Base-by-base conservation (phyloP, 2,329 filamentous ascomycete species). In the Chrysosporium keratinophilum region DNA sequence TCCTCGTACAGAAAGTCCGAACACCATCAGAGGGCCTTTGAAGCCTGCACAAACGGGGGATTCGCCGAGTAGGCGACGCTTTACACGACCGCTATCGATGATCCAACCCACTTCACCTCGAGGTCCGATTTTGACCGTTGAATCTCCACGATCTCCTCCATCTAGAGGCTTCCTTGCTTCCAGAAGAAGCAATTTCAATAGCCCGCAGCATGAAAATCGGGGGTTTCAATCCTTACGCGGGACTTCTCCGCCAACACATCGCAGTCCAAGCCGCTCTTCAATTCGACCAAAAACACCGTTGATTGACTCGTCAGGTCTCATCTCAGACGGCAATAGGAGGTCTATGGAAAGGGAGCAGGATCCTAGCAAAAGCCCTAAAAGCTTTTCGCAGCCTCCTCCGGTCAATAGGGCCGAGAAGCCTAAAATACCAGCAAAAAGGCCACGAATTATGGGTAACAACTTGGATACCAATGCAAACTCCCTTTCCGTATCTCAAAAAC, bases 371-470 rank as follows among this genome's bases (percentile, higher is more conserved):
- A 61, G 63, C 11, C 67, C 57, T 12, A 71, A 71, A 57, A 70
- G 68, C 45, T 57, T 64, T 1, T 76, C 76, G 3, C 67, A 76
- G 10, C 87, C 87, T 9, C 88, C 88, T 3, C 85, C 86, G 0
- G 78, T 90, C 37, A 93, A 94, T 66, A 82, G 90, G 52, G 82
- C 83, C 31, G 87, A 87, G 40, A 95, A 94, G 68, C 84, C 85
- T 3, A 83, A 81, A 62, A 78, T 85, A 52, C 76, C 76, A 10
- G 66, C 69, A 9, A 80, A 81, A 58, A 55, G 56, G 40, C 41
- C 55, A 57, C 35, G 66, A 65, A 11, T 65, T 65, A 12, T 49
- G 64, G 67, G 74, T 57, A 71, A 74, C 57, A 71, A 74, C 63
- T 65, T 56, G 42, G 50, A 58, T 28, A 39, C 46, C 40, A 47